A percentile compares a stretch with the other conserved stretches of the same genome.
Conservation (phyloP, 257 asterid genomes). For the Echites panduratus region DNA sequence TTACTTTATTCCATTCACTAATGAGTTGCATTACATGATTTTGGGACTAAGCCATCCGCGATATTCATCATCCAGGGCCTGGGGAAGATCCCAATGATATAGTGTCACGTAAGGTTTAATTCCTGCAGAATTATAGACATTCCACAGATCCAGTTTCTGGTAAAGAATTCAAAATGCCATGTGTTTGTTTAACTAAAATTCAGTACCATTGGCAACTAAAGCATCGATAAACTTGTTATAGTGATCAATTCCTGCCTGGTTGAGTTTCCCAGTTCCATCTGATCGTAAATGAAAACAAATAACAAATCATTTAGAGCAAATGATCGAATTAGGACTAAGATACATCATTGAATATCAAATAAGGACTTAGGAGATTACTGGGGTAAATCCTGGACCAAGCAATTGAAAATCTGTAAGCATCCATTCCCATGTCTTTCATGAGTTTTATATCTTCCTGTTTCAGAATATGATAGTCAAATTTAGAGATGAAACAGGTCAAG, state of each 20-base stretch:
- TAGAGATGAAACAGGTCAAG: neutral
- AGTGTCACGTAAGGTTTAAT: constrained; percentile 80
- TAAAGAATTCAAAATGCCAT: neutral
- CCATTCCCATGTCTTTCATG: constrained; percentile 90
- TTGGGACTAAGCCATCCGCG: constrained; percentile 63
- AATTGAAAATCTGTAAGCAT: constrained; percentile 87
- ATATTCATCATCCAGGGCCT: constrained; percentile 60
- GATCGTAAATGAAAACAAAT: neutral
- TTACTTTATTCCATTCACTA: neutral
- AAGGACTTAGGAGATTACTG: constrained; percentile 37
- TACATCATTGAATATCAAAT: neutral
- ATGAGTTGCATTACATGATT: constrained; percentile 43
- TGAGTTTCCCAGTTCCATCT: constrained; percentile 80
- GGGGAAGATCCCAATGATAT: constrained; percentile 97
- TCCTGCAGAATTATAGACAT: constrained; percentile 30
- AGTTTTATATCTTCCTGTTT: constrained; percentile 64
- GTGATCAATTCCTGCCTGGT: constrained; percentile 80
- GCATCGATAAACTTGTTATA: constrained; percentile 73
- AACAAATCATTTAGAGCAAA: neutral
- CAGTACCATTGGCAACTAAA: constrained; percentile 56
- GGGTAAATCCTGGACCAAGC: constrained; percentile 93
- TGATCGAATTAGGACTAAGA: neutral
- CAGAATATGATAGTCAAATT: neutral
- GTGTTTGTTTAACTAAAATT: neutral
- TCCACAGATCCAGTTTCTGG: neutral